Evolutionary conservation across 768 basidiomycete species (phyloP).

Genomic region (Inosperma sp.): DNA sequence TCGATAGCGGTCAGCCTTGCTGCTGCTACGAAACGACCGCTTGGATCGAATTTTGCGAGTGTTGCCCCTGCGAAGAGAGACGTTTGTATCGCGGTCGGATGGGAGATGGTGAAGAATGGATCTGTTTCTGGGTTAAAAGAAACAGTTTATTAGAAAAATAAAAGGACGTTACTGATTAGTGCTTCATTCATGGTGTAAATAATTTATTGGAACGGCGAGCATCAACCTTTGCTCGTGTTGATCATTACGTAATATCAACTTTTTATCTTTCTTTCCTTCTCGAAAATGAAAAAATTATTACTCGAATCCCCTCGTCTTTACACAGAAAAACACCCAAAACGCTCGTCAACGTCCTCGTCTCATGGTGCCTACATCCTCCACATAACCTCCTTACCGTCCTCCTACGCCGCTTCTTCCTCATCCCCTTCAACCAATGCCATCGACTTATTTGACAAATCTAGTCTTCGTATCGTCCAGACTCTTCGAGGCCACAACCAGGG

Average conservation of each 20-base stretch:
- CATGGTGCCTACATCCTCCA: constrained; percentile 61
- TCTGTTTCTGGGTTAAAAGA: too few species aligned
- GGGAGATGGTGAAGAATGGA: constrained; percentile 63
- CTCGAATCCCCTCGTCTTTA: constrained; percentile 21
- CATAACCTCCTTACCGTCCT: constrained; percentile 42
- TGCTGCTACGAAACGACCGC: constrained; percentile 83
- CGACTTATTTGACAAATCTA: constrained; percentile 58
- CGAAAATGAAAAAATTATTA: constrained; percentile 18
- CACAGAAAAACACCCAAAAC: constrained; percentile 15
- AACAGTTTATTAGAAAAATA: constrained; percentile 11
- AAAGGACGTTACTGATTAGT: constrained; percentile 26
- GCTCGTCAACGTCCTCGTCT: constrained; percentile 14
- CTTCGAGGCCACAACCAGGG: constrained; percentile 55
- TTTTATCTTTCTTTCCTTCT: background rate
- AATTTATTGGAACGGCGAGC: too few species aligned
- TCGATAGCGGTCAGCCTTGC: constrained; percentile 78
- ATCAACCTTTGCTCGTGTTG: too few species aligned
- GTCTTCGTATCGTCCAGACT: constrained; percentile 41
- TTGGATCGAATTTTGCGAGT: constrained; percentile 79
- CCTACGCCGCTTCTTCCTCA: constrained; percentile 60
- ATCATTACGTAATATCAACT: background rate
- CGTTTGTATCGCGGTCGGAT: constrained; percentile 84
- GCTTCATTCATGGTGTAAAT: constrained; percentile 26
- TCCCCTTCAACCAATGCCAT: constrained; percentile 64
- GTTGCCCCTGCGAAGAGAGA: constrained; percentile 77